Conservation (phyloP, 805 yeast species). For the Cyberlindnera sargentensis region DNA sequence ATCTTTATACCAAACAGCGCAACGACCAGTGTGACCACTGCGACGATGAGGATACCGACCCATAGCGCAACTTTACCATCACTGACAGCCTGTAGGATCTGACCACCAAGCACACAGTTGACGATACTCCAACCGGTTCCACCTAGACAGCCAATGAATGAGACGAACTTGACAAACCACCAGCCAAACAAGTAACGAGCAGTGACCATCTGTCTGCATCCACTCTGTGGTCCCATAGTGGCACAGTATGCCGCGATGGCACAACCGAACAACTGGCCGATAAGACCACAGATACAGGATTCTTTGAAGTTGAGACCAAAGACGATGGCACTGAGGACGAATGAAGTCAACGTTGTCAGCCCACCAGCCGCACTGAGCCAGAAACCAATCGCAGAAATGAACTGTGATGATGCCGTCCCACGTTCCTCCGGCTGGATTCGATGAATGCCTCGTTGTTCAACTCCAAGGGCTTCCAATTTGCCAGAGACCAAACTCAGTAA, state of each 20-base stretch:
- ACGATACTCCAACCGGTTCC: slow-evolving; percentile 86
- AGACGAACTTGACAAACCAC: slow-evolving; percentile 74
- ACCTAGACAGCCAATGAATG: slow-evolving; percentile 66
- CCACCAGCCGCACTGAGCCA: slow-evolving; percentile 89
- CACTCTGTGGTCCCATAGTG: slow-evolving; percentile 84
- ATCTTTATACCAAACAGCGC: slow-evolving; percentile 75
- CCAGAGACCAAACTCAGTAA: slow-evolving; percentile 26
- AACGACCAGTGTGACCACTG: slow-evolving; percentile 53
- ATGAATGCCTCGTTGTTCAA: slow-evolving; percentile 76
- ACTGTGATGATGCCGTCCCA: slow-evolving; percentile 14
- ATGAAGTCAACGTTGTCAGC: slow-evolving; percentile 79
- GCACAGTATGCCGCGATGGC: slow-evolving; percentile 76
- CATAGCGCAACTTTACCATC: slow-evolving; percentile 59
- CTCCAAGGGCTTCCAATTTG: slow-evolving; percentile 49
- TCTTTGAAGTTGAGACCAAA: slow-evolving; percentile 64
- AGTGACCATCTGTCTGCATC: slow-evolving; percentile 83
- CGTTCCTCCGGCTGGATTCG: slow-evolving; percentile 63
- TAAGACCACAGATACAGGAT: slow-evolving; percentile 53
- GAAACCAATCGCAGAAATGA: slow-evolving; percentile 52
- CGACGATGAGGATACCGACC: slow-evolving; percentile 69
- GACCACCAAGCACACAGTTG: slow-evolving; percentile 83
- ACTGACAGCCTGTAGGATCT: slow-evolving; percentile 61
- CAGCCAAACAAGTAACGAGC: slow-evolving; percentile 79
- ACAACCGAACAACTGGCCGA: slow-evolving; percentile 66
- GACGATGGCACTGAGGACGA: slow-evolving; percentile 64